phyloP scores from a whole-genome alignment of 2,329 filamentous ascomycete genomes.

The Sporothrix globosa region DNA sequence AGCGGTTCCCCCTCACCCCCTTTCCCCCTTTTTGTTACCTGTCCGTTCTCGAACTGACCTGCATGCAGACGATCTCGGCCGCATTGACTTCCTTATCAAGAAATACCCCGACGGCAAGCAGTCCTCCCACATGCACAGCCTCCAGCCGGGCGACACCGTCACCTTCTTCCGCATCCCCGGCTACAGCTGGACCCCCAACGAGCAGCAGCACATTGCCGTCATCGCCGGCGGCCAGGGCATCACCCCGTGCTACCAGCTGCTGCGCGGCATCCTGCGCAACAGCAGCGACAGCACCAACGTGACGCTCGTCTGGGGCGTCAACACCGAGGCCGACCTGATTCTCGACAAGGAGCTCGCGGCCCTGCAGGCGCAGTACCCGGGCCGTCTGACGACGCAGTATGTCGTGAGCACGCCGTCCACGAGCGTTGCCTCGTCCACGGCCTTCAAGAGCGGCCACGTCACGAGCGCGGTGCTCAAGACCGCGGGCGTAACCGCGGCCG shows the following conservation, averaged over 20 bases:
- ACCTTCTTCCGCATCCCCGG: slow-evolving; percentile 61
- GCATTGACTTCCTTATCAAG: slow-evolving; percentile 68
- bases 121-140: slow-evolving; percentile 66
- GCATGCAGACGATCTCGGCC: slow-evolving; percentile 56
- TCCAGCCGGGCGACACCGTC: slow-evolving; percentile 64
- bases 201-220: slow-evolving; percentile 58
- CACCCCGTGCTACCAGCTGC: slow-evolving; percentile 69
- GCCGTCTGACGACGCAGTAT: slow-evolving; percentile 61
- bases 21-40: background rate
- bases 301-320: slow-evolving; percentile 68
- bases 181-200: slow-evolving; percentile 58
- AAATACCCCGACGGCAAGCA: slow-evolving; percentile 67
- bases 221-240: slow-evolving; percentile 74
- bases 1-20: too few relatives aligned
- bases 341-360: slow-evolving; percentile 59
- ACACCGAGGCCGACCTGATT: slow-evolving; percentile 65
- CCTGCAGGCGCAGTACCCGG: slow-evolving; percentile 54
- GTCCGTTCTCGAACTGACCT: background rate
- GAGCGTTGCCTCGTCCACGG: slow-evolving; percentile 33
- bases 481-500: slow-evolving; percentile 44
- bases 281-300: slow-evolving; percentile 64
- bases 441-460: slow-evolving; percentile 59
- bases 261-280: slow-evolving; percentile 64
- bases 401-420: slow-evolving; percentile 55
- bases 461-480: slow-evolving; percentile 59